Evolutionary conservation across 768 basidiomycete genomes (phyloP), one percentile per base, ranked within the genome.

Genomic region (Rhodotorula sphaerocarpa): DNA sequence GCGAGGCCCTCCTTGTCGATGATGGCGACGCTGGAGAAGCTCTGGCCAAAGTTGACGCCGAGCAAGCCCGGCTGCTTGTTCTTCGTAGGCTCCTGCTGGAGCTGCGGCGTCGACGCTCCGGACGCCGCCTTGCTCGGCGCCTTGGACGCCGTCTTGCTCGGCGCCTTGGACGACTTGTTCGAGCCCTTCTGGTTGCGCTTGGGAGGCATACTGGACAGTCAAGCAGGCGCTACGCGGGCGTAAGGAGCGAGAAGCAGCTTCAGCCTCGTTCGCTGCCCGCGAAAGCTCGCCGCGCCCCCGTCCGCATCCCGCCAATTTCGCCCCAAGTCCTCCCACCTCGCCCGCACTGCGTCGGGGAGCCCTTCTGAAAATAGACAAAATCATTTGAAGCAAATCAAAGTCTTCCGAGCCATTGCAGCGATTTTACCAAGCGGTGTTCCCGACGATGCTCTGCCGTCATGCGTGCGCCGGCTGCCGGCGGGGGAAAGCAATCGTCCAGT

Each of bases 41-140:
- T 85, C 76, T 93, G 90, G 23, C 93, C 95, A 75, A 96, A 87
- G 78, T 93, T 96, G 77, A 99, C 89, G 50, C 93, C 95, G 50
- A 97, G 82, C 60, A 91, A 82, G 14, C 54, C 62, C 2, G 67
- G 56, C 2, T 59, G 59, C 36, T 9, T 16, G 28, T 15, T 20
- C 36, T 46, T 23, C 21, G 54, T 42, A n/a, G 67, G 50, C n/a
- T 31, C 33, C 50, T 51, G 50, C 23, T 31, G 67, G 47, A 61
- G 57, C 5, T 34, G 42, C 3, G 25, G 61, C 23, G 67, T 69
- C 23, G 60, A 41, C 2, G 63, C 50, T 43, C 67, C 67, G 14
- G 63, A 65, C 28, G 60, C 28, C 15, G 59, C 65, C 65, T 66
- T 66, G 30, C 51, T 50, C 28, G 60, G 36, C 15, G 59, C 65